Base-by-base conservation (phyloP, 257 asterid species). In the Solanum dulcamara region DNA sequence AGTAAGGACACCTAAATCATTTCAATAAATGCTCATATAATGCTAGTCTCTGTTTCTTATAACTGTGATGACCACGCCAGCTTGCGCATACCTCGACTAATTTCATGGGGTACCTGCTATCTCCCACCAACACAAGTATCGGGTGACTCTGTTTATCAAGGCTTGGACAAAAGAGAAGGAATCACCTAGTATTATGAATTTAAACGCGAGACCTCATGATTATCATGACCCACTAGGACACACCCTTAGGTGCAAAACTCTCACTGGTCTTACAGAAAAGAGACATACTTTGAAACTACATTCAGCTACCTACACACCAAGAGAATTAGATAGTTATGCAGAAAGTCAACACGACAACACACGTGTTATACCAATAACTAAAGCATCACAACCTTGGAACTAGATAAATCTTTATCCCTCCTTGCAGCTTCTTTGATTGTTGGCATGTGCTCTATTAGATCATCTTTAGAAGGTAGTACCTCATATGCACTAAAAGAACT, bases 401-500 rank as follows among this genome's bases (percentile, higher is more conserved):
- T 88, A 68, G 93, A 87, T 86, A 93, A 86, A 84, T 90, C 94
- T 83, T 86, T 88, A 85, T 91, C 97, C 90, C 92, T 90, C 80
- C 50, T 4, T 33, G 90, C 91, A 85, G 93, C 91, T 87, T 90
- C 92, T 53, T 46, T 84, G 62, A 94, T 87, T 86, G 90, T 85
- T 81, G 87, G 84, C 80, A 94, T 85, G 88, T 94, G 96, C 84
- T 89, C 88, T 72, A 86, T 70, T 7, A 94, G 94, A 88, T 93
- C 96, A 81, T 80, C 90, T 88, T 90, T 91, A 55, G 88, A 91
- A 81, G 95, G 95, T n/a, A 88, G 89, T 83, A 90, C 90, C 86
- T 91, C 94, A 44, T 83, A 91, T n/a, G 90, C 62, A 87, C 98
- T 93, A 81, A 83, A 86, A 80, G 68, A 86, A 80, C 86, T 59